Evolutionary conservation across 2,329 filamentous ascomycete species (phyloP).

Genomic region (Clonostachys sp.): DNA sequence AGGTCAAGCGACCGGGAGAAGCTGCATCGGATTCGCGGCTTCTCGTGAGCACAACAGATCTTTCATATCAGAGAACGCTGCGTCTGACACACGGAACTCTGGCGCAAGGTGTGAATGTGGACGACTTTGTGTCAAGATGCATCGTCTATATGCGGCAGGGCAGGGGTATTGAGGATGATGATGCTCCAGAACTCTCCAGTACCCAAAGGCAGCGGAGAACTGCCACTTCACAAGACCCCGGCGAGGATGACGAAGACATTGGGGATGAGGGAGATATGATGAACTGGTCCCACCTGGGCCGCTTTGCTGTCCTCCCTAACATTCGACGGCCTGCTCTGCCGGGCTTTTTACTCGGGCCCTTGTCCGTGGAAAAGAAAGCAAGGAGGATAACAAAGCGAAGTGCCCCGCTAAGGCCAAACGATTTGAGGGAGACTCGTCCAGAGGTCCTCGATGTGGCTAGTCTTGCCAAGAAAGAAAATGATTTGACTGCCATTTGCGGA

Average conservation of each 20-base stretch:
- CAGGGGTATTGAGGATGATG: slow-evolving; percentile 45
- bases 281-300: slow-evolving; percentile 83
- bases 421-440: slow-evolving; percentile 67
- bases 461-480: slow-evolving; percentile 72
- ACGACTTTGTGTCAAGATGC: slow-evolving; percentile 88
- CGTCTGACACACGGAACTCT: slow-evolving; percentile 69
- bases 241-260: slow-evolving; percentile 50
- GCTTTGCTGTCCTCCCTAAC: slow-evolving; percentile 68
- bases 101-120: slow-evolving; percentile 75
- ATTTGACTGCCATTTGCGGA: slow-evolving; percentile 73
- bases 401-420: slow-evolving; percentile 64
- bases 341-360: slow-evolving; percentile 80
- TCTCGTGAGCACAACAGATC: slow-evolving; percentile 74
- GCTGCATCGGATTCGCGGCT: slow-evolving; percentile 87
- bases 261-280: slow-evolving; percentile 73
- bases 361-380: slow-evolving; percentile 82
- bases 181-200: slow-evolving; percentile 43
- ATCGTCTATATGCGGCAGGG: slow-evolving; percentile 80
- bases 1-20: slow-evolving; percentile 83
- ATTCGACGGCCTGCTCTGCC: slow-evolving; percentile 72
- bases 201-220: slow-evolving; percentile 41
- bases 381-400: slow-evolving; percentile 67
- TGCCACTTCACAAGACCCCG: slow-evolving; percentile 30
- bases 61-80: slow-evolving; percentile 73
- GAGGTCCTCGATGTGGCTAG: slow-evolving; percentile 73